Conservation (phyloP, 208 protist genomes). For the Acanthamoeba castellanii region DNA sequence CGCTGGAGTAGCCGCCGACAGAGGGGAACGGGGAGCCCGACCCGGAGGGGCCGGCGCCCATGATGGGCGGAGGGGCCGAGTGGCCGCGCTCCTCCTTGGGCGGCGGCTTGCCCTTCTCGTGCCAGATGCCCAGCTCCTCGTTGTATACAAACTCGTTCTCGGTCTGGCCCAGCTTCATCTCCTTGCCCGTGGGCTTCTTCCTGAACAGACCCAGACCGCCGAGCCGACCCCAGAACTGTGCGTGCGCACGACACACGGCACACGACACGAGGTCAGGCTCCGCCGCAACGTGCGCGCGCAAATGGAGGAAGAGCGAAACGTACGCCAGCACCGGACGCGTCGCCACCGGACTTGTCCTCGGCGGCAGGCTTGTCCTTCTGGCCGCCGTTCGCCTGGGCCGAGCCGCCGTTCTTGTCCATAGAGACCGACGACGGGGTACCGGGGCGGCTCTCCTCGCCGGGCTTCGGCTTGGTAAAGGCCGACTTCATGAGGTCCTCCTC, state of each 20-base stretch:
- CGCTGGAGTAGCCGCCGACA: background rate
- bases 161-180: slow-evolving; percentile 24
- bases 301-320: background rate
- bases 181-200: slow-evolving; percentile 6
- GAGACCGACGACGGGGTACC: background rate
- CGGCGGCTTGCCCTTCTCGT: slow-evolving; percentile 44
- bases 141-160: slow-evolving; percentile 65
- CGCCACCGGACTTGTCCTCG: background rate
- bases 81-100: background rate
- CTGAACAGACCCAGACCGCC: background rate
- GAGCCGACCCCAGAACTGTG: background rate
- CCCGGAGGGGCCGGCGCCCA: background rate
- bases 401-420: background rate
- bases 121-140: slow-evolving; percentile 59
- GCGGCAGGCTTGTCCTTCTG: too few relatives aligned
- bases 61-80: background rate
- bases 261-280: too few relatives aligned
- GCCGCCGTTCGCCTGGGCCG: too few relatives aligned
- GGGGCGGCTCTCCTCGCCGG: background rate
- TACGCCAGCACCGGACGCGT: background rate
- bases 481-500: slow-evolving; percentile 6
- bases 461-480: slow-evolving; percentile 7
- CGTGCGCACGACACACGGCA: background rate
- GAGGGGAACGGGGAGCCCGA: too few relatives aligned
- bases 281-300: background rate